Evolutionary conservation across 2,329 filamentous ascomycete genomes (phyloP), one percentile per base, ranked within the genome.

Genomic region (Pyrenochaeta sp.): DNA sequence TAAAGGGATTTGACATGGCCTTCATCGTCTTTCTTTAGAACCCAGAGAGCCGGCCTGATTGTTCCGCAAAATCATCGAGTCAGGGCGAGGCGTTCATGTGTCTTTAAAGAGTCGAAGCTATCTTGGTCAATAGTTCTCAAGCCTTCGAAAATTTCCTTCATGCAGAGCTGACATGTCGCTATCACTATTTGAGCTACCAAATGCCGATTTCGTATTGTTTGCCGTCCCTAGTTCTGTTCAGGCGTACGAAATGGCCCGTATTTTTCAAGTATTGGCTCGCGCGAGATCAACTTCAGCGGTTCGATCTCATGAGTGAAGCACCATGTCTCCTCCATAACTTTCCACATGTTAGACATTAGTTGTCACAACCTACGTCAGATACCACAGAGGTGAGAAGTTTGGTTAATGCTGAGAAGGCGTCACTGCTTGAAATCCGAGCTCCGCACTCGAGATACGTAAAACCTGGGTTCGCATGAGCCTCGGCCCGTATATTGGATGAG

Each of bases 11-110:
- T 15, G 46, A 54, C 40, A 49, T 32, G 28, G 46, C 50, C 44
- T 43, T 54, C 24, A n/a, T 32, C 25, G 34, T 48, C 36, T 30
- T 45, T 28, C 47, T 49, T 42, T 47, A 19, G 53, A 36, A 36
- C 47, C 45, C 40, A 56, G 39, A 47, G 30, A 51, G 30, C 42
- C 62, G 62, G 60, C 15, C 28, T 58, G 44, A 61, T 63, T 45
- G 37, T 59, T 52, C 57, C 62, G 57, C 22, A 25, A 39, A 32
- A 53, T 49, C 28, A 6, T 57, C 49, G 65, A 66, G 59, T 66
- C 58, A 61, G 49, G 54, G 13, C 27, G 36, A 25, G 52, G 39
- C 28, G 45, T 32, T 15, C 28, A 55, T 25, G 43, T 25, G 50
- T 46, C 50, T 45, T 40, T 49, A 36, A 45, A 50, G 53, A 53